Evolutionary conservation across 2,329 filamentous ascomycete species (phyloP).

Genomic region (Trichoderma sp.): DNA sequence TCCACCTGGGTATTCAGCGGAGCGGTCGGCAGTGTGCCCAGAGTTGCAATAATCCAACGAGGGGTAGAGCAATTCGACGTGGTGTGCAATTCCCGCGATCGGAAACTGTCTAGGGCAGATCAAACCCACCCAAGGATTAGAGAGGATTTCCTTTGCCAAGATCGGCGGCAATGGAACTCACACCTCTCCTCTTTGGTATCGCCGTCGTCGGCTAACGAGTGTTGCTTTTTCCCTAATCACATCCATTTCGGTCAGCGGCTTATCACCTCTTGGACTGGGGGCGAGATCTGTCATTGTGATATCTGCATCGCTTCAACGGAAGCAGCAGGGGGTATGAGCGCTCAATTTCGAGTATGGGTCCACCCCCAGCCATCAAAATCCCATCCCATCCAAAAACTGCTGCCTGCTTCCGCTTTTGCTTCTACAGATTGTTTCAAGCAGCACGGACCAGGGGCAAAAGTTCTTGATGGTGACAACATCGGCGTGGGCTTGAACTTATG

Average conservation of each 20-base stretch:
- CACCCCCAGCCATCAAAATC: background rate
- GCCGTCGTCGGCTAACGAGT: slow-evolving; percentile 1
- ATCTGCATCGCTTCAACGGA: background rate
- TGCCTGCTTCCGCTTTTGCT: background rate
- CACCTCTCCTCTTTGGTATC: slow-evolving; percentile 1
- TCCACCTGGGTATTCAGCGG: background rate
- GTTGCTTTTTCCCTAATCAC: background rate
- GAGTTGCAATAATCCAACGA: background rate
- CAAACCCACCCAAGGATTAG: background rate
- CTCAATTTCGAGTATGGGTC: background rate
- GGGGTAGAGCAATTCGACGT: background rate
- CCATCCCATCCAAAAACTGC: background rate
- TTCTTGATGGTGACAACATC: background rate
- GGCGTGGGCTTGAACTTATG: background rate
- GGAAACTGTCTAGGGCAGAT: slow-evolving; percentile 10
- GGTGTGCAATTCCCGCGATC: slow-evolving; percentile 13
- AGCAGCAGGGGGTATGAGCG: background rate
- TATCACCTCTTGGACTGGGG: background rate
- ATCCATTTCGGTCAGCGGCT: slow-evolving; percentile 5
- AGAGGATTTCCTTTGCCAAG: background rate
- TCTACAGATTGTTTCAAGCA: background rate
- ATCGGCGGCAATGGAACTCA: background rate
- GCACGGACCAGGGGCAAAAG: background rate
- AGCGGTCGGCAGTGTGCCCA: background rate
- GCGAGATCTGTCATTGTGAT: background rate